Percentiles rank a stretch among this genome's conserved stretches.
These are phyloP conservation scores for Tephrocybe sp. DNA, from an alignment of 768 basidiomycete species.

Conservation along the genomic window DNA sequence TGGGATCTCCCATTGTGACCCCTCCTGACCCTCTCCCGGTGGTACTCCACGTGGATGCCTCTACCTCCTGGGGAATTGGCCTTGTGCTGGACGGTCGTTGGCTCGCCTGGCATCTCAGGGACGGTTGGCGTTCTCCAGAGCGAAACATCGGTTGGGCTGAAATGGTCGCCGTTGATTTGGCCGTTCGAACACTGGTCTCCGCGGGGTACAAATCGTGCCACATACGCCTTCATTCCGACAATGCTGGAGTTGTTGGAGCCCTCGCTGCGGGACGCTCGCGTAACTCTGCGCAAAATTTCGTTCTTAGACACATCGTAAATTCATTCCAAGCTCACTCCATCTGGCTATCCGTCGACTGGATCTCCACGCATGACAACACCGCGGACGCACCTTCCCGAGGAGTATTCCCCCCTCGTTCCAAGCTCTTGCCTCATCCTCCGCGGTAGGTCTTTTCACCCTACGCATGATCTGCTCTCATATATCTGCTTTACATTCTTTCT, in stretches of 20 bases:
- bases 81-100: constrained; percentile 31
- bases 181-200: constrained; percentile 29
- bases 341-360: not conserved
- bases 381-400: constrained; percentile 19
- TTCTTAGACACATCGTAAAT: no score
- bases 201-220: constrained; percentile 22
- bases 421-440: no score
- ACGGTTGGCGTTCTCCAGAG: constrained; percentile 26
- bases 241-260: constrained; percentile 36
- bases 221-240: constrained; percentile 35
- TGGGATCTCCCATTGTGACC: not conserved
- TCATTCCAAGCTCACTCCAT: not conserved
- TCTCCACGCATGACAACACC: constrained; percentile 7
- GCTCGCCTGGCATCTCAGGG: constrained; percentile 37
- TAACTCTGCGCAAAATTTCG: no score
- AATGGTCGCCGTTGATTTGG: constrained; percentile 42
- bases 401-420: constrained; percentile 5
- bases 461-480: no score
- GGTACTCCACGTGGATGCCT: no score
- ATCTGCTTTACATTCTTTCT: no score
- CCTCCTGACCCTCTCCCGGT: no score
- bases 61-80: constrained; percentile 35
- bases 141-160: constrained; percentile 44
- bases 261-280: no score
- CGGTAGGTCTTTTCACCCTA: no score